Percentiles rank a stretch among this genome's conserved stretches.
These are phyloP conservation scores for Epichloe elymi DNA, from an alignment of 2,329 filamentous ascomycete species.

Conservation along the genomic window DNA sequence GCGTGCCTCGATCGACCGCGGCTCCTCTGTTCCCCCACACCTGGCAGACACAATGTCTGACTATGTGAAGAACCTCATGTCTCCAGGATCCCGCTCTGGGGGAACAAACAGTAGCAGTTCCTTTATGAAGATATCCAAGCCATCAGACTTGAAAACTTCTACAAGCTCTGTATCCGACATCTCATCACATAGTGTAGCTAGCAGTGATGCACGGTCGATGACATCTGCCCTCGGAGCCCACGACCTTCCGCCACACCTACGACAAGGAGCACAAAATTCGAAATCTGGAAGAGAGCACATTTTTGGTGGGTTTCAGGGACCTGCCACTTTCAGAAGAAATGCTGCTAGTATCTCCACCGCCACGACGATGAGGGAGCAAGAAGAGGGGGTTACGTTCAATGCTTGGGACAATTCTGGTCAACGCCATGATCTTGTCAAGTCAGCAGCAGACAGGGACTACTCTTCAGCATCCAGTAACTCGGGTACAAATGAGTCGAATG, in stretches of 20 bases:
- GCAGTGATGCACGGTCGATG: not conserved
- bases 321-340: not conserved
- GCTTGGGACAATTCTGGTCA: slow-evolving; percentile 19
- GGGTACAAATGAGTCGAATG: not conserved
- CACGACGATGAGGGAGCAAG: slow-evolving; percentile 14
- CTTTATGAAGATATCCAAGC: not conserved
- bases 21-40: slow-evolving; percentile 1
- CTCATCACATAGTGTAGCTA: not conserved
- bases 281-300: not conserved
- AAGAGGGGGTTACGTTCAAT: slow-evolving; percentile 12
- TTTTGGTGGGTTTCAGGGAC: not conserved
- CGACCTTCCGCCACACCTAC: slow-evolving; percentile 1
- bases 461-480: slow-evolving; percentile 4
- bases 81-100: not conserved
- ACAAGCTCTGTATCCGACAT: not conserved
- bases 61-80: not conserved
- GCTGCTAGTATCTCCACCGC: slow-evolving; percentile 17
- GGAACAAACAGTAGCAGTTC: not conserved
- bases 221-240: not conserved
- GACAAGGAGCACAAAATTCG: not conserved
- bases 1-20: not conserved
- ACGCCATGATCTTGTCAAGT: slow-evolving; percentile 11
- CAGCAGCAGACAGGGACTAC: slow-evolving; percentile 9
- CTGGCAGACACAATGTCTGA: not conserved
- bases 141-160: not conserved